Base-by-base conservation (phyloP, 1,284 basidiomycete genomes). In the Papiliotrema laurentii region DNA sequence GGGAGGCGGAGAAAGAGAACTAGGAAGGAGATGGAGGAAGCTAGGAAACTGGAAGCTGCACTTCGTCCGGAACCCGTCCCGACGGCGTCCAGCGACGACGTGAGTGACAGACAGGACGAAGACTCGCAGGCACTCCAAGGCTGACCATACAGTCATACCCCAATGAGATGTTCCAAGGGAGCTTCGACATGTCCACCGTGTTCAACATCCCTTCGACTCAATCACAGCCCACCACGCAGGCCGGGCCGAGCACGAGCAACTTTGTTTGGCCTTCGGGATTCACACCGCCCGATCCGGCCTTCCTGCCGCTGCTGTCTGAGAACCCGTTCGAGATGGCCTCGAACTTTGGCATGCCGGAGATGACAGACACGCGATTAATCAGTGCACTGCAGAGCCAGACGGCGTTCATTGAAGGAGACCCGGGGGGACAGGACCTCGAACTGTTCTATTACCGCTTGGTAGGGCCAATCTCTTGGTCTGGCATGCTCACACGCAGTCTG, bases 391-490 rank as follows among this genome's bases (percentile, higher is more conserved):
- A 73, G 42, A 64, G 62, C 38, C 70, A 72, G 34, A 67, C 73
- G n/a, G 74, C 73, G 2, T 75, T 66, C 47, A 66, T 76, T 35
- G 68, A 72, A 33, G 73, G 73, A 2, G 71, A 75, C 57, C 71
- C 60, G 28, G 57, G 59, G 19, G 68, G 59, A 22, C 58, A 71
- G 19, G 74, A 76, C 53, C 49, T 73, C 39, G 66, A 69, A 48
- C 39, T 77, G 35, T 76, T 66, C 47, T 76, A 77, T 54, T 76
- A 75, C 48, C 69, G 75, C 21, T 68, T 76, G 30, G 73, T 74
- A 50, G 56, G 71, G 64, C 13, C 19, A 11, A 14, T 27, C 21
- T 41, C 39, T 3, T 24, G 16, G 10, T 31, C 19, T 30, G 27
- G 7, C 36, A 39, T n/a, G 18, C 19, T 43, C 19, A 43, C 38